These are phyloP conservation scores for Pleurotus platypus DNA, from an alignment of 768 basidiomycete genomes.

Conservation along the genomic window DNA sequence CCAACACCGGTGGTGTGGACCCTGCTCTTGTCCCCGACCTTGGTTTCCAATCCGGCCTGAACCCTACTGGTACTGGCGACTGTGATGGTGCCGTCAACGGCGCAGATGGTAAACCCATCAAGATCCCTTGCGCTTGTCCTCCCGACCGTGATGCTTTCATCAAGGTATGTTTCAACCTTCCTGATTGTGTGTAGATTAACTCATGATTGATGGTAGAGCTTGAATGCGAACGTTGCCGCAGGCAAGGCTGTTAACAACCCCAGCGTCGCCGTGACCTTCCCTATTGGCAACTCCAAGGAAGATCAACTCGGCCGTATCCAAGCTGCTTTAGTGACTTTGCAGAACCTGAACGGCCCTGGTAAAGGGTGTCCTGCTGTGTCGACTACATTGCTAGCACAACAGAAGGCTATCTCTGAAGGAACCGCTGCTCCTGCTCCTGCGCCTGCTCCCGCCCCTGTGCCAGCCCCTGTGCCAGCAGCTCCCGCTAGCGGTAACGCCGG, in stretches of 20 bases:
- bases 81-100: constrained; percentile 64
- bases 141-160: constrained; percentile 52
- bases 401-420: constrained; percentile 21
- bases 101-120: constrained; percentile 46
- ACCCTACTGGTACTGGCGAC: constrained; percentile 53
- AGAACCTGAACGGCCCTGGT: constrained; percentile 69
- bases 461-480: constrained; percentile 5
- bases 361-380: constrained; percentile 64
- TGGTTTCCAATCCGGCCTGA: constrained; percentile 50
- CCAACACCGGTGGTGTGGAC: constrained; percentile 31
- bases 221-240: constrained; percentile 55
- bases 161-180: constrained; percentile 20
- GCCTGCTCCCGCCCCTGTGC: constrained; percentile 1
- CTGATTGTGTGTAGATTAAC: not conserved
- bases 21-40: constrained; percentile 56
- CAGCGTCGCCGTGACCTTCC: constrained; percentile 54
- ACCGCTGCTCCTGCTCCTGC: constrained; percentile 1
- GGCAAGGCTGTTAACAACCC: constrained; percentile 69
- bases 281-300: constrained; percentile 48
- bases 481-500: constrained; percentile 23
- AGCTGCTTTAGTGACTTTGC: constrained; percentile 60
- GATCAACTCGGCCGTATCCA: constrained; percentile 56
- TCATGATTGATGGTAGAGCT: constrained; percentile 20
- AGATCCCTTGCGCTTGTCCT: constrained; percentile 65
- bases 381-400: constrained; percentile 53